Evolutionary conservation across 176 grass and related monocot genomes (phyloP), one percentile per base, ranked within the genome.

Genomic region (Avena atlantica): DNA sequence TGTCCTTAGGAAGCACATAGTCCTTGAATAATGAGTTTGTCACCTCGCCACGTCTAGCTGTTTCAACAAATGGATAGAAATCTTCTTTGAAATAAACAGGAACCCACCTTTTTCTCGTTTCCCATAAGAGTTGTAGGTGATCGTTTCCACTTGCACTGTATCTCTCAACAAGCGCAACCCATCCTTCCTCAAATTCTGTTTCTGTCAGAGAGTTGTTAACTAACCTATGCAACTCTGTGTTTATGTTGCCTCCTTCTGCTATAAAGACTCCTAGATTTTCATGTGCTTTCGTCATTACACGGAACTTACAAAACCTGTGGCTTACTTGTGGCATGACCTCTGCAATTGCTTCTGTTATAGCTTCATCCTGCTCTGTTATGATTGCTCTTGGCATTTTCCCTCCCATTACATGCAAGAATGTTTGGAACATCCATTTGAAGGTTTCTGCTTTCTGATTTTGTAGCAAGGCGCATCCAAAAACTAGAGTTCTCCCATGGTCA

Each of bases 341-440:
- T 58, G 34, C 8, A n/a, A 78, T 78, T 37, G 87, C 81, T 42
- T 88, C 58, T 58, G 15, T 27, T 74, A 88, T 78, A 19, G 71
- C 47, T 51, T 23, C 36, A 68, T 88, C 87, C 51, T 88, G 80
- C 19, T 84, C 80, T 42, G 59, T 75, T 29, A 88, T 65, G 20
- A 84, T 68, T 53, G 49, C 45, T 57, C 59, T 83, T 47, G 86
- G 86, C 53, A 74, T 75, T 44, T 88, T 78, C 24, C 58, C 45
- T 64, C 65, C 49, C 87, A 89, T 84, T 53, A 56, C 73, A 47
- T 84, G 20, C 1, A 88, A 44, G 52, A 74, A 88, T 56, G 81
- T 84, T 21, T 55, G 19, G 15, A 84, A 89, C 50, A 79, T 80
- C 87, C 87, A 89, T 60, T 78, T 60, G 75, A 84, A 89, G 53